Conservation (phyloP, 257 asterid genomes). For the Lycium ferocissimum region DNA sequence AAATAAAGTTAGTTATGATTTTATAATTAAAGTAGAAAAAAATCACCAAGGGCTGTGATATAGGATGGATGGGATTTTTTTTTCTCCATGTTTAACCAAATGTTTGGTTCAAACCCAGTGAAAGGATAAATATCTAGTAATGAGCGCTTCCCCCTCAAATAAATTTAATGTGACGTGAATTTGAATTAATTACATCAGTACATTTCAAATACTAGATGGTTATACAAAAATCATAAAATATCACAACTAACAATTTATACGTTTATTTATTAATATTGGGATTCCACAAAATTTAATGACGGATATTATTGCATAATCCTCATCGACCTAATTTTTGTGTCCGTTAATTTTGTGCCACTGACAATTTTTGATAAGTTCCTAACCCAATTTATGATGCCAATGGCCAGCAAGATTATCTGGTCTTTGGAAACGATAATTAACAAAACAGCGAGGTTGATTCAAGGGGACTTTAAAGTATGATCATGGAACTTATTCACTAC, state of each 20-base stretch:
- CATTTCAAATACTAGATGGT: background rate
- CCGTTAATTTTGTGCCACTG: background rate
- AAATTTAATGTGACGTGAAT: no score
- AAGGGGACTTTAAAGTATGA: background rate
- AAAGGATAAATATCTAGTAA: no score
- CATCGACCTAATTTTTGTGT: constrained; percentile 10
- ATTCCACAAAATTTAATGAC: no score
- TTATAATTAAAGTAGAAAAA: no score
- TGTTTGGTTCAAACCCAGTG: no score
- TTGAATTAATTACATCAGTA: background rate
- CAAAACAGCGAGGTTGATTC: background rate
- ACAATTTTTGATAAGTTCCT: background rate
- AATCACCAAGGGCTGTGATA: no score
- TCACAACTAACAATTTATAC: no score
- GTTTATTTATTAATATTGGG: no score
- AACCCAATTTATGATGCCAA: background rate
- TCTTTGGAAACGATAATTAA: background rate
- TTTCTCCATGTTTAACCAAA: no score
- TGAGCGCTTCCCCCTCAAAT: no score
- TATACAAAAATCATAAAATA: background rate
- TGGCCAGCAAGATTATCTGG: background rate
- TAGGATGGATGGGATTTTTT: no score
- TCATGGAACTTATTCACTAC: background rate
- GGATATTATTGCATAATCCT: background rate
- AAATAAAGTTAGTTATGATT: no score